A percentile compares a stretch with the other conserved stretches of the same genome.
Evolutionary conservation across 257 asterid genomes (phyloP).

Genomic region (Apocynum venetum): DNA sequence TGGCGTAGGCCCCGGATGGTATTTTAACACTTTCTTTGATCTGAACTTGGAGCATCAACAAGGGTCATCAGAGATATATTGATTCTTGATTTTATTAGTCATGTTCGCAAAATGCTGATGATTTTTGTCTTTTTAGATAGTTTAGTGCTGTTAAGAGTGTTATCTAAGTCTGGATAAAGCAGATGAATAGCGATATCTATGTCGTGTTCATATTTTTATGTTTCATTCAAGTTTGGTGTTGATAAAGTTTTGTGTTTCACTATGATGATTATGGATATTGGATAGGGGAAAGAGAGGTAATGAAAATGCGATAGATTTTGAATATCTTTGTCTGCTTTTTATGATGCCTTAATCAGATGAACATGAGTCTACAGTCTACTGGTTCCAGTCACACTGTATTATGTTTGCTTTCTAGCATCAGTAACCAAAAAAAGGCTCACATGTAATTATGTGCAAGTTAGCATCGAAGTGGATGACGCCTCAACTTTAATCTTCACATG

Average conservation of each 20-base stretch:
- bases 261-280: neutral
- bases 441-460: neutral
- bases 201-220: neutral
- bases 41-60: neutral
- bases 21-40: neutral
- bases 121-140: neutral
- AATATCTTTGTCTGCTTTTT: neutral
- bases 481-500: neutral
- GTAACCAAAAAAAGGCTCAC: neutral
- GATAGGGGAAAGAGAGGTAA: neutral
- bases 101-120: neutral
- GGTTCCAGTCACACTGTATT: slow-evolving; percentile 1
- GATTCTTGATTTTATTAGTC: neutral
- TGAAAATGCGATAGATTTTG: neutral
- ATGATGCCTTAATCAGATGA: neutral
- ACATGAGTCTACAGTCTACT: neutral
- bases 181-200: neutral
- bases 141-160: neutral
- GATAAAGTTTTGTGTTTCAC: neutral
- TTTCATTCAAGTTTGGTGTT: neutral
- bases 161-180: neutral
- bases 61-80: neutral
- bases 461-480: neutral
- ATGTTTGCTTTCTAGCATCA: neutral
- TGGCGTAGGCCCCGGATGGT: neutral